phyloP scores from a whole-genome alignment of 495 filamentous ascomycete genomes.

The Lichenothelia convexa region DNA sequence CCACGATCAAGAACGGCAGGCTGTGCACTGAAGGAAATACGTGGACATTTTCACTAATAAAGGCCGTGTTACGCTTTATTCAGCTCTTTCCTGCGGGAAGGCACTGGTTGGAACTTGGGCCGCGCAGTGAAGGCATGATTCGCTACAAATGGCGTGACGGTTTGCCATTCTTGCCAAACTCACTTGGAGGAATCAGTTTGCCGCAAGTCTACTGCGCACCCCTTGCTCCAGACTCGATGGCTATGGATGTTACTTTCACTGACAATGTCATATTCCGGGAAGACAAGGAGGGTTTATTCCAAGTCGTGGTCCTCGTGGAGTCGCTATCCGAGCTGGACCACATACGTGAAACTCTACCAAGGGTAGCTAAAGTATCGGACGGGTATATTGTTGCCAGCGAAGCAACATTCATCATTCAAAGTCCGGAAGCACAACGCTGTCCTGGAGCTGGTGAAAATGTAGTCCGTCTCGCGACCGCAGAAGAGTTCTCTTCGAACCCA shows the following conservation, averaged over 20 bases:
- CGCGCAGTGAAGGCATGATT: not conserved
- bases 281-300: not conserved
- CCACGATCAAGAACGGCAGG: conserved; percentile 20
- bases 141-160: not conserved
- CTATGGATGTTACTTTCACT: not conserved
- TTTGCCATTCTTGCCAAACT: not conserved
- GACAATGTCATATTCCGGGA: not conserved
- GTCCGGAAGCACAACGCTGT: no score
- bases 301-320: not conserved
- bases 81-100: conserved; percentile 15
- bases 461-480: not conserved
- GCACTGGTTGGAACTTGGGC: not conserved
- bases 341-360: not conserved
- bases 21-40: conserved; percentile 18
- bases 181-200: not conserved
- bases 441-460: no score
- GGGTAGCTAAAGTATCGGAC: no score
- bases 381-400: not conserved
- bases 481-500: no score
- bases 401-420: not conserved
- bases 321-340: not conserved
- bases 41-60: conserved; percentile 11
- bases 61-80: conserved; percentile 18
- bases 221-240: not conserved
- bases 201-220: not conserved